phyloP scores from a whole-genome alignment of 1,139 yeast species.

The Maudiozyma humilis region DNA sequence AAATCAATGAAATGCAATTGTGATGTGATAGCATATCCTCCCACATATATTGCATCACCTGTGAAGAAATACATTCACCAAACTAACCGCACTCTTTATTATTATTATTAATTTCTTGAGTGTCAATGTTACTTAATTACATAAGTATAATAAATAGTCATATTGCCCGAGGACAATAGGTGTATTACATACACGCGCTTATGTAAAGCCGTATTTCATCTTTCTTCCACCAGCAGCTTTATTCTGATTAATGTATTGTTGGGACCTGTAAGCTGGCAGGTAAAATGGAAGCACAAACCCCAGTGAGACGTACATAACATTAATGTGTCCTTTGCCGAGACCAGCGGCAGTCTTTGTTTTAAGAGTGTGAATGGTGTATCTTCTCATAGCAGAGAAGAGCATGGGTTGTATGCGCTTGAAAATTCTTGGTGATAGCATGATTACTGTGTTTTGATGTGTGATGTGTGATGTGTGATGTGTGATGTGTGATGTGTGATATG shows the following conservation, averaged over 20 bases:
- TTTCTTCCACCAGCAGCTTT: background rate
- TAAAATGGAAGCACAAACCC: conserved; percentile 27
- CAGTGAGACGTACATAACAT: conserved; percentile 18
- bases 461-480: no score
- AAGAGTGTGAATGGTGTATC: background rate
- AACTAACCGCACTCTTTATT: no score
- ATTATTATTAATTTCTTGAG: no score
- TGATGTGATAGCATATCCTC: no score
- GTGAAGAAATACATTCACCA: no score
- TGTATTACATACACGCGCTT: background rate
- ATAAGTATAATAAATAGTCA: background rate
- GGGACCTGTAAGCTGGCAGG: conserved; percentile 21
- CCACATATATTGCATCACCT: no score
- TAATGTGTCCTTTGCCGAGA: conserved; percentile 5
- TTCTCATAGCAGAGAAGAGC: background rate
- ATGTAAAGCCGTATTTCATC: background rate
- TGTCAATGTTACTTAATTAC: background rate
- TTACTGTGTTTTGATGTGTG: no score
- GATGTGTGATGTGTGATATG: no score
- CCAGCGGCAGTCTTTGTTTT: background rate
- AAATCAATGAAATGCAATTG: background rate
- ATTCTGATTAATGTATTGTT: background rate
- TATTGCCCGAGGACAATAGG: background rate
- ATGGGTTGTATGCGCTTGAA: background rate
- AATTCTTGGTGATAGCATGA: background rate